Evolutionary conservation across 768 basidiomycete species (phyloP).

Genomic region (Trametes cubensis): DNA sequence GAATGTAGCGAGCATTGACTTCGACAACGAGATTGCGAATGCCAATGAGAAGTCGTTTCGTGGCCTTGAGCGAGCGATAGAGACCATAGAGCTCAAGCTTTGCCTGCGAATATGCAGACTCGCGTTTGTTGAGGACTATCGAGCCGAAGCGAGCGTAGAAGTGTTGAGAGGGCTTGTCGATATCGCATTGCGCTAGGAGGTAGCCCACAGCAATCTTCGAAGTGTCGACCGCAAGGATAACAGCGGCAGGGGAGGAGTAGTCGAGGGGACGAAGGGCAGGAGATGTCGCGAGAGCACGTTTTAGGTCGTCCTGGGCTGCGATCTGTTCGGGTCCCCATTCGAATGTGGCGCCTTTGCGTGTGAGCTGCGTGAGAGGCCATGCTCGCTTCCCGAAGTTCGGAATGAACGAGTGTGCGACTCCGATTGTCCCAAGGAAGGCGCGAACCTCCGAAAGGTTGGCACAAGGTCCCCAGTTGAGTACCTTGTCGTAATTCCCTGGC

Average conservation of each 20-base stretch:
- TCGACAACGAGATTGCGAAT: constrained; percentile 39
- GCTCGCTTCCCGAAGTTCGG: constrained; percentile 28
- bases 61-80: constrained; percentile 19
- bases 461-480: constrained; percentile 29
- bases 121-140: constrained; percentile 38
- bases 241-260: constrained; percentile 20
- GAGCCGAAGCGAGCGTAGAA: constrained; percentile 42
- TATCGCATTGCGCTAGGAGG: constrained; percentile 33
- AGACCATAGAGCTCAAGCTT: constrained; percentile 36
- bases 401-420: constrained; percentile 29
- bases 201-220: constrained; percentile 31
- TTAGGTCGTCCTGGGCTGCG: constrained; percentile 23
- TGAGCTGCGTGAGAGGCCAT: constrained; percentile 24
- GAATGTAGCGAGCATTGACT: constrained; percentile 43
- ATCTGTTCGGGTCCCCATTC: constrained; percentile 21
- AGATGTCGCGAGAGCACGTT: constrained; percentile 18
- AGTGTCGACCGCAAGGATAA: constrained; percentile 33
- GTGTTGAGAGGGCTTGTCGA: constrained; percentile 5
- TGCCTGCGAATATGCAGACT: constrained; percentile 28
- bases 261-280: constrained; percentile 28
- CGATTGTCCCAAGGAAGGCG: constrained; percentile 31
- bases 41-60: constrained; percentile 36
- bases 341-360: constrained; percentile 28
- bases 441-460: constrained; percentile 28
- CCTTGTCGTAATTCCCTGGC: constrained; percentile 30